phyloP scores from a whole-genome alignment of 768 basidiomycete species.

The Collybia nuda region DNA sequence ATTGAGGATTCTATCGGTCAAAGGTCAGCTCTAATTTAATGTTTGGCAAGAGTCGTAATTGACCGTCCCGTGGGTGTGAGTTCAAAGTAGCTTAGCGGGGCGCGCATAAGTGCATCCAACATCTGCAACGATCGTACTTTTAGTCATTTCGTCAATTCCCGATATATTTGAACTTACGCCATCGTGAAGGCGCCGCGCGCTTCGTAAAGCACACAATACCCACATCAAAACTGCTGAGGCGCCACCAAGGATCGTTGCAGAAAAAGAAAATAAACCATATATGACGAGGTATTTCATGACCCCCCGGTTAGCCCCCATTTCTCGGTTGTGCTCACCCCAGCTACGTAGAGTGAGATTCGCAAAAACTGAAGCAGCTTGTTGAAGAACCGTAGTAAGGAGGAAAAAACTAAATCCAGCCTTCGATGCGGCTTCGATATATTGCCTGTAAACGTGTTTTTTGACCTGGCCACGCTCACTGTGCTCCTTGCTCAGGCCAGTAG shows the following conservation, averaged over 20 bases:
- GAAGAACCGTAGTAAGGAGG: conserved; percentile 48
- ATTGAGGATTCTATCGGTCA: conserved; percentile 67
- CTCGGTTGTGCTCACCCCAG: conserved; percentile 81
- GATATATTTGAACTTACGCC: conserved; percentile 39
- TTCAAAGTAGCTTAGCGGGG: conserved; percentile 89
- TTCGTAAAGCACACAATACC: conserved; percentile 75
- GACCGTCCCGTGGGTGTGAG: conserved; percentile 82
- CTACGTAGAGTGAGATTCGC: conserved; percentile 68
- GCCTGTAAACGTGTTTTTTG: conserved; percentile 69
- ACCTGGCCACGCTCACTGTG: conserved; percentile 82
- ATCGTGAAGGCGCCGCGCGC: conserved; percentile 77
- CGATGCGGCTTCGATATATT: conserved; percentile 82
- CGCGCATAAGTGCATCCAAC: conserved; percentile 76
- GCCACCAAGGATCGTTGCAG: conserved; percentile 52
- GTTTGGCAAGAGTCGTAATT: conserved; percentile 11
- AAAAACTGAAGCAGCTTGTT: conserved; percentile 61
- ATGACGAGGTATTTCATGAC: conserved; percentile 59
- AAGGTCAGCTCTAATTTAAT: background rate
- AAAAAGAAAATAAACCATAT: conserved; percentile 69
- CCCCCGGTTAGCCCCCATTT: conserved; percentile 54
- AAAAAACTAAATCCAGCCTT: conserved; percentile 68
- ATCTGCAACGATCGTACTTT: conserved; percentile 43
- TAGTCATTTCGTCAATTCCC: background rate
- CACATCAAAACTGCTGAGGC: conserved; percentile 66
- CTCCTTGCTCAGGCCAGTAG: conserved; percentile 59